Evolutionary conservation across 768 basidiomycete genomes (phyloP), one percentile per base, ranked within the genome.

Genomic region (Phlebiopsis flavidoalba): DNA sequence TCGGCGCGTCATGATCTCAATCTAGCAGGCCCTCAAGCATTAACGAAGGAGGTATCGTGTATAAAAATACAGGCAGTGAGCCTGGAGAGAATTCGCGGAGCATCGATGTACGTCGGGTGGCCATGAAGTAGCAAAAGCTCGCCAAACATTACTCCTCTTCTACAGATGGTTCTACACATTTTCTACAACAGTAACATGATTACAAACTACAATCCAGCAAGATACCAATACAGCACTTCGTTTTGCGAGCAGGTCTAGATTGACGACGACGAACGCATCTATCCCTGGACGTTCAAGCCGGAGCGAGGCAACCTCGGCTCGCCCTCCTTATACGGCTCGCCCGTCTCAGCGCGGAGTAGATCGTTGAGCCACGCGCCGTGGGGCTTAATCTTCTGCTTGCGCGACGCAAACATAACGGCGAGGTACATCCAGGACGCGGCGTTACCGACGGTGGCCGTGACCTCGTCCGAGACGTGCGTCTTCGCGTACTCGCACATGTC

Each of bases 351-450:
- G 33, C 91, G 81, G 65, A 90, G 72, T 74, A 93, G 71, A 70
- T 93, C 91, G 66, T 93, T 93, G 73, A 93, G 72, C 91, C 91
- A 93, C 52, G 87, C 86, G 43, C 91, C 91, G 12, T 87, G 83
- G 22, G 91, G 91, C 76, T 86, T 78, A 65, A 93, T 77, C 78
- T 89, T 90, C 72, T 84, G 78, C 10, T 89, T 89, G 62, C 89
- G 87, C 59, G 73, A 71, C 60, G 67, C 74, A 75, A 88, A 90
- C 86, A 91, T 90, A 57, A 91, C 88, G 8, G 91, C 91, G 58
- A 93, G 75, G 70, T 85, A 85, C 71, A 85, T 64, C 83, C 83
- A 84, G 33, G 79, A 76, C 17, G 80, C 80, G 31, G 88, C 83
- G 69, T 92, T 93, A 26, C 91, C 91, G 60, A 92, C 88, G 3